Percentiles rank a stretch among this genome's conserved stretches.
phyloP scores from a whole-genome alignment of 345 rosid genomes.

The Mallotus nudiflorus region DNA sequence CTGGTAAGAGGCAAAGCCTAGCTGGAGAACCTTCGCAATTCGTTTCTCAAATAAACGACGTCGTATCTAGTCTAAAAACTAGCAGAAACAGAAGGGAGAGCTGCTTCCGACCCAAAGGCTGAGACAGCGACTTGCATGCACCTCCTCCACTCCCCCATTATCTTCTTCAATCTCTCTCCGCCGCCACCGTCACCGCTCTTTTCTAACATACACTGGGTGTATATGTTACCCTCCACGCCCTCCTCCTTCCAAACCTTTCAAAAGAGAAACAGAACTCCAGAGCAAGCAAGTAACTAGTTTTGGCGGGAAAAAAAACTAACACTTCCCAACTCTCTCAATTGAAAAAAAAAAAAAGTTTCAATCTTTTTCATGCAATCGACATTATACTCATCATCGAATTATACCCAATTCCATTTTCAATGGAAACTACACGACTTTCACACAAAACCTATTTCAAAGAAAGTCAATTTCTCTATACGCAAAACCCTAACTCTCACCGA shows the following conservation, averaged over 20 bases:
- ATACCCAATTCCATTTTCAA: constrained; percentile 25
- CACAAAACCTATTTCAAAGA: constrained; percentile 16
- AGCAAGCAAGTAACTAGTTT: not conserved
- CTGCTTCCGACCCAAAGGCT: not conserved
- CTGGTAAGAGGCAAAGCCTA: too few relatives aligned
- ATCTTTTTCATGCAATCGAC: constrained; percentile 52
- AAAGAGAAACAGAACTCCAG: not conserved
- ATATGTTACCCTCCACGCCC: not conserved
- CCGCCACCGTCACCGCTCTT: not conserved
- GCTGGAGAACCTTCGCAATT: too few relatives aligned
- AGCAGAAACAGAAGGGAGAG: not conserved
- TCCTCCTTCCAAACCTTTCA: not conserved
- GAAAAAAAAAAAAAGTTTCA: not conserved
- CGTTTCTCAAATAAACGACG: not conserved
- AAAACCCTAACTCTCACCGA: constrained; percentile 22
- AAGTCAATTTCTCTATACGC: constrained; percentile 13
- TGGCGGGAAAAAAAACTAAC: constrained; percentile 27
- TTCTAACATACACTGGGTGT: not conserved
- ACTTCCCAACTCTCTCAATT: not conserved
- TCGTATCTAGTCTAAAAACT: not conserved
- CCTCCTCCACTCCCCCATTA: too few relatives aligned
- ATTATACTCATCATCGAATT: constrained; percentile 20
- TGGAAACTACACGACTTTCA: constrained; percentile 26
- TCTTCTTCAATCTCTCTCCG: not conserved
- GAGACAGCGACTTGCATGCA: not conserved